These are phyloP conservation scores for Colletotrichum australisinense DNA, from an alignment of 2,329 filamentous ascomycete species.

Conservation along the genomic window DNA sequence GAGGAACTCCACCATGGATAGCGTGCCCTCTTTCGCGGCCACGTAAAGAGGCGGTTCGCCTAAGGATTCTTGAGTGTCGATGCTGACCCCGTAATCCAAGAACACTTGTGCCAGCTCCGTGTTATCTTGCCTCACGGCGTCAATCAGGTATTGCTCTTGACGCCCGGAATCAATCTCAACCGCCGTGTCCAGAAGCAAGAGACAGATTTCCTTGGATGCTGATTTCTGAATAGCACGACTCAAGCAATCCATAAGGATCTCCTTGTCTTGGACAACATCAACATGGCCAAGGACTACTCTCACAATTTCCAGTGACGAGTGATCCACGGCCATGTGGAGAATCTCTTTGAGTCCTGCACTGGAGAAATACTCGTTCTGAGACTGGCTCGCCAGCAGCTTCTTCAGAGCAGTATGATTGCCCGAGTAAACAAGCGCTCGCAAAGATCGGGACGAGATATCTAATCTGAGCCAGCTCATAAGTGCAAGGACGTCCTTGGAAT, in stretches of 20 bases:
- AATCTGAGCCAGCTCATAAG: not conserved
- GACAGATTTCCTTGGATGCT: not conserved
- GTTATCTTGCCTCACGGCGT: not conserved
- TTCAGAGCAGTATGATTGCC: not conserved
- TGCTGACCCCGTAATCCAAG: not conserved
- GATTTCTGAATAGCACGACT: not conserved
- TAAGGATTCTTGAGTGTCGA: not conserved
- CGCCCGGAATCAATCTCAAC: not conserved
- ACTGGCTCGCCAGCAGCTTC: not conserved
- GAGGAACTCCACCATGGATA: not conserved
- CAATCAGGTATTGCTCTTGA: not conserved
- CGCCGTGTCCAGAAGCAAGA: not conserved
- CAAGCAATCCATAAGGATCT: not conserved
- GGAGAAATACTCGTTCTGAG: not conserved
- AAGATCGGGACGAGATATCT: not conserved
- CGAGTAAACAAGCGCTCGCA: not conserved
- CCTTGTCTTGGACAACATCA: not conserved
- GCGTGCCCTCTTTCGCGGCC: not conserved
- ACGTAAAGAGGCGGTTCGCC: not conserved
- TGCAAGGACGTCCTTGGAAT: not conserved
- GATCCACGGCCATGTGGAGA: not conserved
- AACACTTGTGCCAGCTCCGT: not conserved
- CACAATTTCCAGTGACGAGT: not conserved
- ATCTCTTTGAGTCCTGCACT: not conserved
- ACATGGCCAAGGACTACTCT: not conserved